Base-by-base conservation (phyloP, 495 filamentous ascomycete species). In the Tuber microsphaerosporum region DNA sequence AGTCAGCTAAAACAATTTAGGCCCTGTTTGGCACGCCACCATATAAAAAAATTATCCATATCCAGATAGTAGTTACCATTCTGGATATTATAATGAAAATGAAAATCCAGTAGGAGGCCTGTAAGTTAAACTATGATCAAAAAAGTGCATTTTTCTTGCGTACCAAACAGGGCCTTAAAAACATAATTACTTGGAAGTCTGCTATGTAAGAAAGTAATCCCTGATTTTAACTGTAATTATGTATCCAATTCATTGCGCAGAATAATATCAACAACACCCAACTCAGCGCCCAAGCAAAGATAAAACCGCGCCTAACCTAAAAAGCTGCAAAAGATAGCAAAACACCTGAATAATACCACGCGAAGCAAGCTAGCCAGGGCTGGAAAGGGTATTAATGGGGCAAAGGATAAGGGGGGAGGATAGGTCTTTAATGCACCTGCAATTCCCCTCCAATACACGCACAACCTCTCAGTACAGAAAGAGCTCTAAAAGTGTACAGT, bases 241-340 rank as follows among this genome's bases (percentile, higher is more conserved):
- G 14, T 31, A 6, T 65, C 26, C 3, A 56, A 20, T n/a, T n/a
- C 48, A 56, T 10, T 0, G 51, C 2, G 51, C 51, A 61, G 10
- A 61, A 61, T 26, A 61, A 61, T 56, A n/a, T n/a, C 20, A 61
- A 61, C 20, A 61, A 61, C 9, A 79, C 76, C 79, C 72, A 70
- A 43, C 56, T 31, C 44, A 76, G 81, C 78, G 78, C 81, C 82
- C 77, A 76, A 79, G 81, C 56, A 26, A 31, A 31, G 56, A 80
- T 74, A 78, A 68, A 74, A 68, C 76, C 45, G 68, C 71, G n/a
- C 76, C 76, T 69, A 74, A 75, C 75, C 41, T 70, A 70, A 39
- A 75, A 73, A 75, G 45, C 76, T 70, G 45, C 69, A 74, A 76
- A 65, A 79, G 51, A 71, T 42, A 46, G 61, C n/a, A 41, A 34